Conservation (phyloP, 768 basidiomycete genomes). For the Boletus subcaerulescens region DNA sequence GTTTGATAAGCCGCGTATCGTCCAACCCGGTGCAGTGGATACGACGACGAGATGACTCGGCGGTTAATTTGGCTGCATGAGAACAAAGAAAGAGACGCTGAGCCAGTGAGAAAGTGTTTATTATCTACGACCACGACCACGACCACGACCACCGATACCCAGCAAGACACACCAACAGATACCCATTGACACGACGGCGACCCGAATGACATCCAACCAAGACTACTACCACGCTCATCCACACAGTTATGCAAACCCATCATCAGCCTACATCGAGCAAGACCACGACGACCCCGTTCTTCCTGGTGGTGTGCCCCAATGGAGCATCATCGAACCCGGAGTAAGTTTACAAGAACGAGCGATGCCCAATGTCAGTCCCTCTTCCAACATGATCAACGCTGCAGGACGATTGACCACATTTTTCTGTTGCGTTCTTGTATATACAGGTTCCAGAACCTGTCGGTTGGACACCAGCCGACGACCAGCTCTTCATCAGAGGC, state of each 20-base stretch:
- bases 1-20: neutral
- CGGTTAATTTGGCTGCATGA: neutral
- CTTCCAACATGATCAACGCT: constrained; percentile 8
- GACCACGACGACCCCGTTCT: constrained; percentile 30
- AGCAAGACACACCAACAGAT: constrained; percentile 3
- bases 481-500: constrained; percentile 59
- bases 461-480: constrained; percentile 61
- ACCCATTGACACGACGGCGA: constrained; percentile 13
- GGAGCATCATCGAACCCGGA: constrained; percentile 15
- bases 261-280: constrained; percentile 13
- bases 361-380: constrained; percentile 33
- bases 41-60: too few species aligned
- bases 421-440: constrained; percentile 13
- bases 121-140: neutral
- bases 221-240: constrained; percentile 21
- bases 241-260: constrained; percentile 14
- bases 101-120: too few species aligned
- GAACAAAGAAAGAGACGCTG: neutral
- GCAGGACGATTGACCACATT: constrained; percentile 25
- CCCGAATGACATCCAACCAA: constrained; percentile 24
- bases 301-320: constrained; percentile 25
- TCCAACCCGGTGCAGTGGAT: neutral
- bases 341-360: constrained; percentile 30
- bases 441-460: constrained; percentile 69
- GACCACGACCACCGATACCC: constrained; percentile 16